phyloP scores from a whole-genome alignment of 148 eudicot genomes.

The Vaccinium darrowii region DNA sequence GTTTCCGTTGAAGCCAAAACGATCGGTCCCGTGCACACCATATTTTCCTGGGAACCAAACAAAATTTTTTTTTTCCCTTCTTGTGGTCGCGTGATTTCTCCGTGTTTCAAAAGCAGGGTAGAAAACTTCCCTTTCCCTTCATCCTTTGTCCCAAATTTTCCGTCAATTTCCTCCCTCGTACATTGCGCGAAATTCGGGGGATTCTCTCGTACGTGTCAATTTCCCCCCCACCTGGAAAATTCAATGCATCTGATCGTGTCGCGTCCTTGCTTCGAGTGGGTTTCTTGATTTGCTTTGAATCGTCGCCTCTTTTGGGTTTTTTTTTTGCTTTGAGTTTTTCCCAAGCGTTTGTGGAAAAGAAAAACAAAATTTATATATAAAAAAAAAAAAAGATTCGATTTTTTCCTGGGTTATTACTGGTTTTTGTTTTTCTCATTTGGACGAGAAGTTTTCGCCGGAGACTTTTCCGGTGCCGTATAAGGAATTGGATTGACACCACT shows the following conservation, averaged over 20 bases:
- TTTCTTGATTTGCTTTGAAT: constrained; percentile 12
- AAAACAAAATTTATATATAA: too few species aligned
- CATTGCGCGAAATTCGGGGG: constrained; percentile 11
- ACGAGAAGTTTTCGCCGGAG: not conserved
- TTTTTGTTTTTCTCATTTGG: not conserved
- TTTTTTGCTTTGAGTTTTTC: constrained; percentile 13
- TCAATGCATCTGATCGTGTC: too few species aligned
- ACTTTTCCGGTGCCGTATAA: constrained; percentile 1
- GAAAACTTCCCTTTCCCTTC: not conserved
- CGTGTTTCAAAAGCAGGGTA: not conserved
- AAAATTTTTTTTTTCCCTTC: too few species aligned
- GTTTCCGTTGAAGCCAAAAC: not conserved
- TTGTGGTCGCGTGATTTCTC: constrained; percentile 14
- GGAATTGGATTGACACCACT: not conserved
- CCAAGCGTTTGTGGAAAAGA: not conserved
- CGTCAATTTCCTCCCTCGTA: not conserved
- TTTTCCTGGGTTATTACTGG: not conserved
- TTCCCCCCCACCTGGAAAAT: not conserved
- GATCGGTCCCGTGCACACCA: not conserved
- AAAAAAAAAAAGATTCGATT: not conserved
- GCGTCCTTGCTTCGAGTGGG: not conserved
- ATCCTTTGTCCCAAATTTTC: not conserved
- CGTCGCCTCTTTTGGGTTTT: constrained; percentile 12
- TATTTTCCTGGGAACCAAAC: too few species aligned
- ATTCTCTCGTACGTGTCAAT: not conserved